Percentiles rank a stretch among this genome's conserved stretches.
Evolutionary conservation across 208 protist species (phyloP).

Genomic region (Leishmania amazonensis): DNA sequence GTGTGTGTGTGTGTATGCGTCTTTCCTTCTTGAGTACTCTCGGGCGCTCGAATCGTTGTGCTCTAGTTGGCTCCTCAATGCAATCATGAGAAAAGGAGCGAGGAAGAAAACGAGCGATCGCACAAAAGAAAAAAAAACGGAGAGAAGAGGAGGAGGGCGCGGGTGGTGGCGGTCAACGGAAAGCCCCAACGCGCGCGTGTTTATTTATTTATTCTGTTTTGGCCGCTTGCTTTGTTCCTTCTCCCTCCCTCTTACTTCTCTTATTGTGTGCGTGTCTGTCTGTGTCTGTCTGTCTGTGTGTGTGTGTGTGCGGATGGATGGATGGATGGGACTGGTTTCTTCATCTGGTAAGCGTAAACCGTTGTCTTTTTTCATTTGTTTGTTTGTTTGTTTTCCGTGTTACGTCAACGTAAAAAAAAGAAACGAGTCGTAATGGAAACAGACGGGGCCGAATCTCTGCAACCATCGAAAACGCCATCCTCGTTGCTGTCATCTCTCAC

Average conservation of each 20-base stretch:
- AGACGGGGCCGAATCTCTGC: background rate
- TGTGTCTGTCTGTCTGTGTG: background rate
- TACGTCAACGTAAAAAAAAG: background rate
- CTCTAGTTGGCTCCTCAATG: background rate
- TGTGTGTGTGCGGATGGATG: background rate
- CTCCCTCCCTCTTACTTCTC: conserved; percentile 1
- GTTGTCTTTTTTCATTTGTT: background rate
- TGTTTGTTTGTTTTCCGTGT: background rate
- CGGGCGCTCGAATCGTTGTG: background rate
- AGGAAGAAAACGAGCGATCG: background rate
- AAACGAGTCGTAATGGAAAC: background rate
- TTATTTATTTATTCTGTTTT: conserved; percentile 14
- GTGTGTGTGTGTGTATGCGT: background rate
- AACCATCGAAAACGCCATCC: background rate
- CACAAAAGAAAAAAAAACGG: background rate
- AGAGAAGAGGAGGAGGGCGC: background rate
- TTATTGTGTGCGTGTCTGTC: background rate
- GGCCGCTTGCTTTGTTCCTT: background rate
- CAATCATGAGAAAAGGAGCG: background rate
- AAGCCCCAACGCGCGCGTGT: background rate
- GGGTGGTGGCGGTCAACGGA: background rate
- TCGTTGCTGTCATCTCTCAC: background rate
- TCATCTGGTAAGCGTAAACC: too few species aligned
- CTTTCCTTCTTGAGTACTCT: background rate
- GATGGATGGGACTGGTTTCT: too few species aligned